Evolutionary conservation across 352 stramenopile species (phyloP).

Genomic region (Globisporangium radiosum): DNA sequence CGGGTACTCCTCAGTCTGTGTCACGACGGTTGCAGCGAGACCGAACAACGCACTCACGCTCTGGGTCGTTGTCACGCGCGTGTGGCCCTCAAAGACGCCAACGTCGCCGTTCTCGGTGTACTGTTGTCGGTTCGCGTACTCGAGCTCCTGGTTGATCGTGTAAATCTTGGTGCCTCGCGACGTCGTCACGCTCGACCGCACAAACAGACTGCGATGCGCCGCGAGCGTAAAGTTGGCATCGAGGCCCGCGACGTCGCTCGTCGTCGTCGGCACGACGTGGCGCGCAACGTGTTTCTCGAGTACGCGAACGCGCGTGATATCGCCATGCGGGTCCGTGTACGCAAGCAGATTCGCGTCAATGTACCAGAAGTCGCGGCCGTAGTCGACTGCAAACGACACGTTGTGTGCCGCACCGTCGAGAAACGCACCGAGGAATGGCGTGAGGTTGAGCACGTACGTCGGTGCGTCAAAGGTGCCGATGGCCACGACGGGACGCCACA

Average conservation of each 20-base stretch:
- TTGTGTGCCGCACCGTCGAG: slow-evolving; percentile 40
- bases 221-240: slow-evolving; percentile 46
- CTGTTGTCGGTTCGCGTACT: slow-evolving; percentile 45
- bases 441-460: slow-evolving; percentile 68
- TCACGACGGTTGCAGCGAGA: slow-evolving; percentile 12
- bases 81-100: slow-evolving; percentile 37
- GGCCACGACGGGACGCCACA: slow-evolving; percentile 70
- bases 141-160: slow-evolving; percentile 35
- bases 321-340: slow-evolving; percentile 36
- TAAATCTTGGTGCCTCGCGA: slow-evolving; percentile 52
- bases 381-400: slow-evolving; percentile 52
- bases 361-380: slow-evolving; percentile 64
- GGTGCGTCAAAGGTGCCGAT: slow-evolving; percentile 70
- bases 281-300: slow-evolving; percentile 26
- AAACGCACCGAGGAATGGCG: slow-evolving; percentile 60
- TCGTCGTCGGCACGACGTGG: slow-evolving; percentile 18
- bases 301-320: slow-evolving; percentile 29
- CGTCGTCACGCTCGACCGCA: slow-evolving; percentile 49
- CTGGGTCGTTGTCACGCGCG: slow-evolving; percentile 29
- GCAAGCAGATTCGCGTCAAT: slow-evolving; percentile 59
- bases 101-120: slow-evolving; percentile 40
- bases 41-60: slow-evolving; percentile 17
- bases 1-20: slow-evolving; percentile 42
- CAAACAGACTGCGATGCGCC: slow-evolving; percentile 27
- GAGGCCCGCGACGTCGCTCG: slow-evolving; percentile 12